These are phyloP conservation scores for Xeromyces bisporus DNA, from an alignment of 495 filamentous ascomycete species.

Conservation along the genomic window DNA sequence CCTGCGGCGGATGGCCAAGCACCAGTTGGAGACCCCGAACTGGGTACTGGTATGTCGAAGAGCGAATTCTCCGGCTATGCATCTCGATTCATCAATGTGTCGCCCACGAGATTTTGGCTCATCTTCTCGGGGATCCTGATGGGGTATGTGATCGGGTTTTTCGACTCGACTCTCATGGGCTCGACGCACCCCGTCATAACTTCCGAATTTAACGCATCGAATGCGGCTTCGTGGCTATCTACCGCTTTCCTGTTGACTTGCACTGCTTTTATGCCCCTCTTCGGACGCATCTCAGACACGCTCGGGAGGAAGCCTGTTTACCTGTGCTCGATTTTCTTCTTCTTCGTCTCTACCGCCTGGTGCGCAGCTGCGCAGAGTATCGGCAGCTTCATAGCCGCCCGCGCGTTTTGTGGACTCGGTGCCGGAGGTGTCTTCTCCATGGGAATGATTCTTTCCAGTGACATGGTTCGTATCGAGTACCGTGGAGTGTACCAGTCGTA, in stretches of 20 bases:
- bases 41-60: background rate
- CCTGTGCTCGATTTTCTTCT: constrained; percentile 43
- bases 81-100: constrained; percentile 28
- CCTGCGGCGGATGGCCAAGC: constrained; percentile 4
- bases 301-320: constrained; percentile 56
- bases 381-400: constrained; percentile 51
- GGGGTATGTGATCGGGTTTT: constrained; percentile 38
- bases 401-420: constrained; percentile 57
- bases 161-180: constrained; percentile 68
- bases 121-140: constrained; percentile 34
- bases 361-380: constrained; percentile 58
- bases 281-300: constrained; percentile 55
- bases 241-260: constrained; percentile 65
- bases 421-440: constrained; percentile 59
- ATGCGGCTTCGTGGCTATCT: constrained; percentile 65
- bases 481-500: constrained; percentile 63
- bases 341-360: constrained; percentile 51
- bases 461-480: constrained; percentile 59
- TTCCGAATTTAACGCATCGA: constrained; percentile 57
- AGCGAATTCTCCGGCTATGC: constrained; percentile 13
- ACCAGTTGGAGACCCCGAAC: constrained; percentile 3
- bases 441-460: constrained; percentile 55
- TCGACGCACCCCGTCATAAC: constrained; percentile 71
- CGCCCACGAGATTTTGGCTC: constrained; percentile 31
- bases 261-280: constrained; percentile 56